Evolutionary conservation across 1,139 yeast species (phyloP).

Genomic region (Yamadazyma epiphylla): DNA sequence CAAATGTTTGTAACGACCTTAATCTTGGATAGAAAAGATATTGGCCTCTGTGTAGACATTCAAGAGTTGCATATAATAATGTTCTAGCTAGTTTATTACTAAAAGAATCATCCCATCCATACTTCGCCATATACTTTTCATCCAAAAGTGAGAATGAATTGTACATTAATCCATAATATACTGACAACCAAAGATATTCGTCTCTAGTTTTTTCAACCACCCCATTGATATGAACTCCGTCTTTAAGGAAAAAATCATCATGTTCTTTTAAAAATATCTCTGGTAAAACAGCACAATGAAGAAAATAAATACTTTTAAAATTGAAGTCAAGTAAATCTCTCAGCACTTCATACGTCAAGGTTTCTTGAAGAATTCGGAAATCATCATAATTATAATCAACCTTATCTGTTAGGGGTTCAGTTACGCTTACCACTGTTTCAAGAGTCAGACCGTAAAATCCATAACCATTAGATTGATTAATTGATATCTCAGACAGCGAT

Average conservation of each 20-base stretch:
- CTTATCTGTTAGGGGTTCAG: conserved; percentile 1
- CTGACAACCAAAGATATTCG: conserved; percentile 25
- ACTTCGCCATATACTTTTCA: conserved; percentile 13
- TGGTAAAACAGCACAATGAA: conserved; percentile 14
- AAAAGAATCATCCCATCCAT: conserved; percentile 16
- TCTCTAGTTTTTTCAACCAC: conserved; percentile 8
- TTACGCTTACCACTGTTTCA: conserved; percentile 1
- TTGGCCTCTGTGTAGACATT: conserved; percentile 29
- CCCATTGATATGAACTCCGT: conserved; percentile 7
- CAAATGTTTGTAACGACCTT: conserved; percentile 22
- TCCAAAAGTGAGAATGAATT: conserved; percentile 25
- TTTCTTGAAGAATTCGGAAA: conserved; percentile 3
- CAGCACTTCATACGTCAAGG: conserved; percentile 6
- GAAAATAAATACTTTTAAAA: conserved; percentile 9
- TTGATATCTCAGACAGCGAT: background rate
- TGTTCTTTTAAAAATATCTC: conserved; percentile 11
- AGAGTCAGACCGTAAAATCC: conserved; percentile 8
- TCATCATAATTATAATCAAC: conserved; percentile 8
- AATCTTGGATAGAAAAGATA: conserved; percentile 25
- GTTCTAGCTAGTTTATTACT: conserved; percentile 22
- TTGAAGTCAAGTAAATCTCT: conserved; percentile 9
- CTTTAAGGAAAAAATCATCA: conserved; percentile 8
- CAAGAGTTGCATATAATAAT: conserved; percentile 24
- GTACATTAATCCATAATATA: conserved; percentile 28
- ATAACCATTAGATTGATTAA: conserved; percentile 2